Evolutionary conservation across 306 rosid species (phyloP).

Genomic region (Gillenia trifoliata): DNA sequence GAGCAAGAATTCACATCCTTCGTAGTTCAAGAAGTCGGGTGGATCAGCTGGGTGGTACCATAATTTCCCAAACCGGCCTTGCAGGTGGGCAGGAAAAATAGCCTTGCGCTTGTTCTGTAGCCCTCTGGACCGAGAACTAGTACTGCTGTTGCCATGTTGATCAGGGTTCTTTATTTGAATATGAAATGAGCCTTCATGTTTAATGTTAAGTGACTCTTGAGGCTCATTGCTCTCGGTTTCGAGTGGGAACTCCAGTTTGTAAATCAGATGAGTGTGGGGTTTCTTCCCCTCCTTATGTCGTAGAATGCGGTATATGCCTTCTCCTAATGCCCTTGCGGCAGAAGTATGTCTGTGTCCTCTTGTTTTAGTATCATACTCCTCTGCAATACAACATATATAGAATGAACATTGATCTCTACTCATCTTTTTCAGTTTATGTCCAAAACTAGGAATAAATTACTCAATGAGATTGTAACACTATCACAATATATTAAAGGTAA

Average conservation of each 20-base stretch:
- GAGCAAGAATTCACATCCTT: conserved; percentile 65
- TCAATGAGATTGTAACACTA: not conserved
- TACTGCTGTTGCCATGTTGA: conserved; percentile 6
- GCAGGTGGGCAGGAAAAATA: conserved; percentile 51
- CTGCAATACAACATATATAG: conserved; percentile 11
- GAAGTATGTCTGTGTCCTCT: conserved; percentile 34
- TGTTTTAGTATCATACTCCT: conserved; percentile 43
- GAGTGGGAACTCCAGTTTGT: conserved; percentile 51
- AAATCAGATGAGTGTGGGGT: conserved; percentile 51
- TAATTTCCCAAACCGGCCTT: conserved; percentile 35
- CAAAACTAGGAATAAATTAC: not conserved
- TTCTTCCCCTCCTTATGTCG: conserved; percentile 31
- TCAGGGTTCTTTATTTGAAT: conserved; percentile 59
- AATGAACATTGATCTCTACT: not conserved
- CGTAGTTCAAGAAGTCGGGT: conserved; percentile 48
- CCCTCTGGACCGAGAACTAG: conserved; percentile 10
- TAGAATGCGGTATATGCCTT: conserved; percentile 51
- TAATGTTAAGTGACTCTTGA: conserved; percentile 46
- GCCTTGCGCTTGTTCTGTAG: conserved; percentile 45
- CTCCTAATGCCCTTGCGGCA: conserved; percentile 46
- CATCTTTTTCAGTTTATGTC: not conserved
- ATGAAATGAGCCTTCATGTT: conserved; percentile 43
- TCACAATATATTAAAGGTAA: no score
- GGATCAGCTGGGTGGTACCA: conserved; percentile 35
- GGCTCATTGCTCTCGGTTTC: conserved; percentile 32